These are phyloP conservation scores for Zygnema circumcarinatum DNA, from an alignment of 139 green algal species.

Conservation along the genomic window DNA sequence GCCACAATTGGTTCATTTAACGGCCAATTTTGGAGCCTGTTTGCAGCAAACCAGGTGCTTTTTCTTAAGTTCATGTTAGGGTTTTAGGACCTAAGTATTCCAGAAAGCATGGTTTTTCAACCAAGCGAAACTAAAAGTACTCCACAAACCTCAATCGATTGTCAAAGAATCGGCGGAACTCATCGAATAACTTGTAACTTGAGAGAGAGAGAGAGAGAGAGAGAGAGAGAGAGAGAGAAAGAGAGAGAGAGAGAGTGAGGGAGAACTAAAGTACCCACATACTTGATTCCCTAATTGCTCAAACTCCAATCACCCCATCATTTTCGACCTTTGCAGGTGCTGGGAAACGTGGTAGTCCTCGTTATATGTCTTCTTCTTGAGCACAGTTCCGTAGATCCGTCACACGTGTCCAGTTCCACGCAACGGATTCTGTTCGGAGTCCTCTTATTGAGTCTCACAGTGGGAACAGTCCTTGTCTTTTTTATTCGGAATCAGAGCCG, in stretches of 20 bases:
- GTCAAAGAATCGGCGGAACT: too few species aligned
- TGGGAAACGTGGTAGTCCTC: not conserved
- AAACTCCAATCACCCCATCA: too few species aligned
- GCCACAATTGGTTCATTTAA: slow-evolving; percentile 32
- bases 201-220: too few species aligned
- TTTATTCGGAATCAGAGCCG: slow-evolving; percentile 4
- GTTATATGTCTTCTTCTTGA: not conserved
- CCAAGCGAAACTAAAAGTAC: too few species aligned
- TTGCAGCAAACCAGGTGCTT: slow-evolving; percentile 43
- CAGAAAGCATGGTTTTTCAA: too few species aligned
- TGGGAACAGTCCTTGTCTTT: slow-evolving; percentile 17
- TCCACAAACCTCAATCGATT: too few species aligned
- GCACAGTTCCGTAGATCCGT: not conserved
- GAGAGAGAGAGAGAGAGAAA: too few species aligned
- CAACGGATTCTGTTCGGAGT: slow-evolving; percentile 17
- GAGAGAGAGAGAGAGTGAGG: too few species aligned
- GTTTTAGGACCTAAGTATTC: too few species aligned
- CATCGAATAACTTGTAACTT: too few species aligned
- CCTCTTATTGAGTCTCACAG: slow-evolving; percentile 14
- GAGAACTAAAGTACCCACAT: too few species aligned
- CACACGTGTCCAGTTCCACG: not conserved
- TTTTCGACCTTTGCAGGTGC: not conserved
- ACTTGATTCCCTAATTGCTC: too few species aligned
- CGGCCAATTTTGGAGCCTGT: slow-evolving; percentile 40
- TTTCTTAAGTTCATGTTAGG: not conserved